Percentiles rank a stretch among this genome's conserved stretches.
Conservation (phyloP, 192 early-diverging fungal genomes). For the Phycomyces blakesleeanus region DNA sequence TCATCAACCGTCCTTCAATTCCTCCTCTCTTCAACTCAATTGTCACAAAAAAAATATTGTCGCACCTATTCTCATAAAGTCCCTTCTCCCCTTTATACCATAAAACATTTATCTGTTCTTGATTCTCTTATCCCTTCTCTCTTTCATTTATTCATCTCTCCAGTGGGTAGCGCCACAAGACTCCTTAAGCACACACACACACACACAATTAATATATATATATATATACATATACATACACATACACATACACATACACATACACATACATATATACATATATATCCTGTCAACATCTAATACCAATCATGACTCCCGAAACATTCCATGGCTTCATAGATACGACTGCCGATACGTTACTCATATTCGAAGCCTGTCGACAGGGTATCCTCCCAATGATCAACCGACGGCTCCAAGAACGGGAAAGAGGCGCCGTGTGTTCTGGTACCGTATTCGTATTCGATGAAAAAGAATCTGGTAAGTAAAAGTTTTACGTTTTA, state of each 20-base stretch:
- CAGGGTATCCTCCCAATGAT: conserved; percentile 19
- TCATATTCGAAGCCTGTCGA: conserved; percentile 29
- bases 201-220: too few species aligned
- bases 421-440: conserved; percentile 18
- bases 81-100: background rate
- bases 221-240: too few species aligned
- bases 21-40: background rate
- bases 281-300: background rate
- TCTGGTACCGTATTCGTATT: conserved; percentile 26
- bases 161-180: conserved; percentile 1
- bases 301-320: conserved; percentile 13
- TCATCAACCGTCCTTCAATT: too few species aligned
- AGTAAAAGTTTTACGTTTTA: background rate
- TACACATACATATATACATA: too few species aligned
- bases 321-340: conserved; percentile 29
- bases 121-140: background rate
- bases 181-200: background rate
- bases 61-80: background rate
- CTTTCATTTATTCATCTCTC: background rate
- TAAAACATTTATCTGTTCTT: background rate
- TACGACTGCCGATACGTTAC: conserved; percentile 21
- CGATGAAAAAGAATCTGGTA: conserved; percentile 29
- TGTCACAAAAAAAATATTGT: background rate
- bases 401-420: conserved; percentile 24
- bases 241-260: too few species aligned